Evolutionary conservation across 192 early-diverging fungal species (phyloP).

Genomic region (Coemansia sp.): DNA sequence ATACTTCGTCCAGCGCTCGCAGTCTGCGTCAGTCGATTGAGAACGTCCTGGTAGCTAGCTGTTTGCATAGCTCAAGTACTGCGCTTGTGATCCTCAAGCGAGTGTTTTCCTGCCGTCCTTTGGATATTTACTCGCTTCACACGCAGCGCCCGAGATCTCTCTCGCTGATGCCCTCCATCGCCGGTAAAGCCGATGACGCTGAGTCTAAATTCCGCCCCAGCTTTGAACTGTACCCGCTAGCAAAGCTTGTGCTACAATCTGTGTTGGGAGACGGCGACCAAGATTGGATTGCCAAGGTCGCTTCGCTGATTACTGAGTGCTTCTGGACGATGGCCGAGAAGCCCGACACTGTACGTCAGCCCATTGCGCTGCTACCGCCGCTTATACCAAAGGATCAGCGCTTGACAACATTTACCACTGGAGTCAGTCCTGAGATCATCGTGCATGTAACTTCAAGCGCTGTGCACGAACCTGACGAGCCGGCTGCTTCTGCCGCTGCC

Average conservation of each 20-base stretch:
- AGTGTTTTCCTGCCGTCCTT: slow-evolving; percentile 30
- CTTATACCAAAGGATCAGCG: slow-evolving; percentile 49
- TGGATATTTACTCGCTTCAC: slow-evolving; percentile 45
- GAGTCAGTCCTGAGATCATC: slow-evolving; percentile 24
- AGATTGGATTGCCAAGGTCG: neutral
- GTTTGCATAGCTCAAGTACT: slow-evolving; percentile 13
- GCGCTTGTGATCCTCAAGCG: slow-evolving; percentile 6
- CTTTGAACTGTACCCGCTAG: slow-evolving; percentile 41
- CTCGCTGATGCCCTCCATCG: slow-evolving; percentile 13
- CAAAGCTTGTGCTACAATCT: slow-evolving; percentile 13
- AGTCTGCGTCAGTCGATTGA: slow-evolving; percentile 34
- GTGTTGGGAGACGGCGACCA: slow-evolving; percentile 13
- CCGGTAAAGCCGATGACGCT: slow-evolving; percentile 3
- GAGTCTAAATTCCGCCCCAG: slow-evolving; percentile 36
- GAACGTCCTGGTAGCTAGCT: slow-evolving; percentile 21
- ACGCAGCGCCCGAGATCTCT: slow-evolving; percentile 27
- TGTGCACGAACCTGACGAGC: slow-evolving; percentile 25
- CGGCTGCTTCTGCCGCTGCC: slow-evolving; percentile 31
- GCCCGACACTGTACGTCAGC: slow-evolving; percentile 39
- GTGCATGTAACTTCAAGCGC: slow-evolving; percentile 34
- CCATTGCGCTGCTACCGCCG: slow-evolving; percentile 48
- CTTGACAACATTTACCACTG: slow-evolving; percentile 11
- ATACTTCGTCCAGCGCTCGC: slow-evolving; percentile 33
- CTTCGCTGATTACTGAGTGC: slow-evolving; percentile 16
- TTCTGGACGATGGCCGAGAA: slow-evolving; percentile 46